Percentiles rank a stretch among this genome's conserved stretches.
Evolutionary conservation across 306 rosid species (phyloP).

Genomic region (Oemleria cerasiformis): DNA sequence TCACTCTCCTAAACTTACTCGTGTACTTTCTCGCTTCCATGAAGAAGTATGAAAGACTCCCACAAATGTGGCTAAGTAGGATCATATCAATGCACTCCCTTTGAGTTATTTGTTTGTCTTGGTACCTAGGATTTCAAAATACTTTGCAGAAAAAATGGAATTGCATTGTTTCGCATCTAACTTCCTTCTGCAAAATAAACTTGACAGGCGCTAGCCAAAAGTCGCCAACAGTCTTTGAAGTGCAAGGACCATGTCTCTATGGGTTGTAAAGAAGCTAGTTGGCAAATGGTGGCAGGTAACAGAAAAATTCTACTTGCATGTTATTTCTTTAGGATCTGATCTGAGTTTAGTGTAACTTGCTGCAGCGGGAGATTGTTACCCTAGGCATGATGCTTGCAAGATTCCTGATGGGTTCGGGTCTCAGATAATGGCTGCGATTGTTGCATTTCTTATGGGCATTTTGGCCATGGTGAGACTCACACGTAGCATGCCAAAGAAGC

Average conservation of each 20-base stretch:
- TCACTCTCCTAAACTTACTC: conserved; percentile 13
- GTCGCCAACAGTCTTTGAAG: conserved; percentile 13
- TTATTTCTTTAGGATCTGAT: background rate
- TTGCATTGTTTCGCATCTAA: conserved; percentile 12
- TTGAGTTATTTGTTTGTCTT: too few species aligned
- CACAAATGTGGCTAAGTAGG: too few species aligned
- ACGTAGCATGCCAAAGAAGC: conserved; percentile 70
- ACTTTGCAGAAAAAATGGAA: too few species aligned
- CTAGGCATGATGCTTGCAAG: conserved; percentile 34
- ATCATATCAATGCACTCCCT: too few species aligned
- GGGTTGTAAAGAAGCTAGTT: conserved; percentile 34
- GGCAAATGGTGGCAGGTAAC: conserved; percentile 33
- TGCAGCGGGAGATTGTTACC: conserved; percentile 31
- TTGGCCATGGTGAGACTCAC: conserved; percentile 72
- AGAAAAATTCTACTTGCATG: background rate
- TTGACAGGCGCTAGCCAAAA: conserved; percentile 40
- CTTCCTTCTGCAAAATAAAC: conserved; percentile 20
- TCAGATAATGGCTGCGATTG: conserved; percentile 53
- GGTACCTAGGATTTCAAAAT: too few species aligned
- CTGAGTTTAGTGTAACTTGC: background rate
- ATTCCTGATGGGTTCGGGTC: conserved; percentile 49
- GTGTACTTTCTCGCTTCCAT: conserved; percentile 3
- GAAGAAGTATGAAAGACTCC: conserved; percentile 35
- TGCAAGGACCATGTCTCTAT: conserved; percentile 32
- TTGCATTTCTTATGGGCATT: conserved; percentile 80